A percentile compares a stretch with the other conserved stretches of the same genome.
phyloP scores from a whole-genome alignment of 202 grass and related monocot genomes.

The Carex arenaria region DNA sequence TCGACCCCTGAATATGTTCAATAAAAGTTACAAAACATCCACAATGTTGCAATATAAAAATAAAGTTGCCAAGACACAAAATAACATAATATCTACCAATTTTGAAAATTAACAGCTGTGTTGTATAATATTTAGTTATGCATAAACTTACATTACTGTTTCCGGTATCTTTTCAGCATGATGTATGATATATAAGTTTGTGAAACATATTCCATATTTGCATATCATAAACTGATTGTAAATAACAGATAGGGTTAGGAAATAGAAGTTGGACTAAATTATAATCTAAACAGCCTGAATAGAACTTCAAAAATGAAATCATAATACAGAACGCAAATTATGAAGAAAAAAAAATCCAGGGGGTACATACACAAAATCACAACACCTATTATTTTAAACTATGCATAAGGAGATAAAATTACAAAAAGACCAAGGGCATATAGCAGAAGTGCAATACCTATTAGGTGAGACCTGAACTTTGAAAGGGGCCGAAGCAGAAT shows the following conservation, averaged over 20 bases:
- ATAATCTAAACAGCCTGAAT: background rate
- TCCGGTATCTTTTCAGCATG: background rate
- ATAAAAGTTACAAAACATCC: constrained; percentile 29
- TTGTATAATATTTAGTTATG: background rate
- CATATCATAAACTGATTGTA: background rate
- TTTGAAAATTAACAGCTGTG: background rate
- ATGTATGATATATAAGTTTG: background rate
- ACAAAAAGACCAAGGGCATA: background rate
- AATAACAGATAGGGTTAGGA: background rate
- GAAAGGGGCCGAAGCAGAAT: constrained; percentile 66
- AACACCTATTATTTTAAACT: background rate
- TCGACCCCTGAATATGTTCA: constrained; percentile 45
- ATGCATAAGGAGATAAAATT: background rate
- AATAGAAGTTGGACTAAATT: background rate
- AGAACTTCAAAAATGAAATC: background rate
- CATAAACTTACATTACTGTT: background rate
- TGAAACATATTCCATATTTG: background rate
- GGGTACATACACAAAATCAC: background rate
- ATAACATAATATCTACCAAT: background rate
- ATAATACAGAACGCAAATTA: background rate
- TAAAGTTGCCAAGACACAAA: background rate
- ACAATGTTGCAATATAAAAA: background rate
- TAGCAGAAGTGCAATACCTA: constrained; percentile 41
- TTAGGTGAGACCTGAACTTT: constrained; percentile 63
- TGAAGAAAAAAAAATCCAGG: background rate